phyloP scores from a whole-genome alignment of 176 grass and related monocot species.

The Tillandsia fasciculata region DNA sequence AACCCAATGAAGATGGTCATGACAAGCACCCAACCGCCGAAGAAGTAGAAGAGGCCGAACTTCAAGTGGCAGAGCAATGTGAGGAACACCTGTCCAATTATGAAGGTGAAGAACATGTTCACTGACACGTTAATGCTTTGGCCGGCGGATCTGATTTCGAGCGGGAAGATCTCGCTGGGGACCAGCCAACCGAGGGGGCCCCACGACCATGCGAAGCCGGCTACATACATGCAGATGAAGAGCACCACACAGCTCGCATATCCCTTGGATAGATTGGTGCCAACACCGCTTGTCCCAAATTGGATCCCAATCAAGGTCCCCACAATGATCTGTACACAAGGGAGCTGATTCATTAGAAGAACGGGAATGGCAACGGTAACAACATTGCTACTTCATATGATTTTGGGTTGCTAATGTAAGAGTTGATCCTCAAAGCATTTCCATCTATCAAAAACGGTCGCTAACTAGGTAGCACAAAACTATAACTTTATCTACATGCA shows the following conservation, averaged over 20 bases:
- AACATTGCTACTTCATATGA: no score
- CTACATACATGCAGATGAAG: constrained; percentile 18
- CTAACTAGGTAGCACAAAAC: no score
- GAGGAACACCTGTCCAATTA: neutral
- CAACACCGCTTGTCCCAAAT: constrained; percentile 4
- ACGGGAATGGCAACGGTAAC: no score
- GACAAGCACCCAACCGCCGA: neutral
- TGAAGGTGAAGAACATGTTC: constrained; percentile 6
- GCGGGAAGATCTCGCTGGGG: constrained; percentile 5
- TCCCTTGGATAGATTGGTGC: neutral
- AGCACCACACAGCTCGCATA: constrained; percentile 10
- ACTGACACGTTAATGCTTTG: constrained; percentile 18
- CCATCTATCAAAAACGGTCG: no score
- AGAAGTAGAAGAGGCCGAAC: neutral
- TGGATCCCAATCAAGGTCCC: constrained; percentile 17
- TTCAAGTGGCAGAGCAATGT: neutral
- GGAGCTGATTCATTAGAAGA: no score
- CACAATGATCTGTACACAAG: constrained; percentile 3
- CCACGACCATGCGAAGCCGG: constrained; percentile 23
- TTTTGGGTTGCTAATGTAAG: no score
- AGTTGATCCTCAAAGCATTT: no score
- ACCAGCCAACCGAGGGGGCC: constrained; percentile 14
- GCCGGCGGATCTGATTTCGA: constrained; percentile 8
- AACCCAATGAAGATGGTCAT: neutral
- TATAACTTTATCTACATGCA: no score